Conservation (phyloP, 2,329 filamentous ascomycete species). For the Juglanconis oblonga region DNA sequence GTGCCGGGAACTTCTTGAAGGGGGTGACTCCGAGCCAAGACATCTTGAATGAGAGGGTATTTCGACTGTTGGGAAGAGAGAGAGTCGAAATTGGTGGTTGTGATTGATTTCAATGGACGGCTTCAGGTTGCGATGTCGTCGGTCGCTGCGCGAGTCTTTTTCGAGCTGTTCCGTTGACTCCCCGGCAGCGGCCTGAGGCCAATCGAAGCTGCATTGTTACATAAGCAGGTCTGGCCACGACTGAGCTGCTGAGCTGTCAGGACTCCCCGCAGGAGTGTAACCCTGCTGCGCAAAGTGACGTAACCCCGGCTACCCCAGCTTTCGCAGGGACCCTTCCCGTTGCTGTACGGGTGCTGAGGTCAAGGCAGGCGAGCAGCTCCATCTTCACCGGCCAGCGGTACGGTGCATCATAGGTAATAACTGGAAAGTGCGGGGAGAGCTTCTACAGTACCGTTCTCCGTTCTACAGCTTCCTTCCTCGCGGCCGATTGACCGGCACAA, state of each 20-base stretch:
- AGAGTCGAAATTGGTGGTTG: slow-evolving; percentile 29
- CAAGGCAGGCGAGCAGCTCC: not conserved
- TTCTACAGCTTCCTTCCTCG: not conserved
- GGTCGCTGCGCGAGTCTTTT: slow-evolving; percentile 27
- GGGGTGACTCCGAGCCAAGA: slow-evolving; percentile 65
- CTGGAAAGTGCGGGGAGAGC: not conserved
- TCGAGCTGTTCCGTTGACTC: slow-evolving; percentile 21
- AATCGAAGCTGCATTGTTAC: not conserved
- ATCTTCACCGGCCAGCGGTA: not conserved
- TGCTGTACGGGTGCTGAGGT: not conserved
- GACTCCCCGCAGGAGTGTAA: not conserved
- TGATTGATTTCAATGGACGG: slow-evolving; percentile 27
- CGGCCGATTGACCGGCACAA: slow-evolving; percentile 2
- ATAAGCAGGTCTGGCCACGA: slow-evolving; percentile 4
- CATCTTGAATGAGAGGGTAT: slow-evolving; percentile 56
- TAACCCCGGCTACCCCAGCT: slow-evolving; percentile 14
- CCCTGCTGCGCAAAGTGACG: not conserved
- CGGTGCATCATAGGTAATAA: not conserved
- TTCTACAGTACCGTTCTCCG: not conserved
- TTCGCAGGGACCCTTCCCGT: slow-evolving; percentile 1
- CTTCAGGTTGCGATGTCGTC: slow-evolving; percentile 11
- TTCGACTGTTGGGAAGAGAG: slow-evolving; percentile 33
- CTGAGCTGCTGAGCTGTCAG: too few relatives aligned
- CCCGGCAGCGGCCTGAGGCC: slow-evolving; percentile 18
- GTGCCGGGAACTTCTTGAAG: slow-evolving; percentile 77